A percentile compares a stretch with the other conserved stretches of the same genome.
phyloP scores from a whole-genome alignment of 2,329 filamentous ascomycete species.

The Fusarium gaditjirri region DNA sequence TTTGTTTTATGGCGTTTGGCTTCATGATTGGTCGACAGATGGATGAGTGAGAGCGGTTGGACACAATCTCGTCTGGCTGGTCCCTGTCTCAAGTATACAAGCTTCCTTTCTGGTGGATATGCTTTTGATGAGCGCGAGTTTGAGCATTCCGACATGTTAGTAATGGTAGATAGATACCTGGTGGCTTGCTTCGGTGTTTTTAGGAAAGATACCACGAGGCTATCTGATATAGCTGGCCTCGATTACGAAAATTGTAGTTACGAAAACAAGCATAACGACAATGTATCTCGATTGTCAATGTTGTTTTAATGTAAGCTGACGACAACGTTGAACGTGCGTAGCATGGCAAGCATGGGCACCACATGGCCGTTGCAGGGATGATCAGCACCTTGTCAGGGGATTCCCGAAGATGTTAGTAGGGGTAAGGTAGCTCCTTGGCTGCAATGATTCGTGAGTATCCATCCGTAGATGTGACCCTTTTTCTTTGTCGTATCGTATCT shows the following conservation, averaged over 20 bases:
- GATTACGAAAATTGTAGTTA: conserved; percentile 7
- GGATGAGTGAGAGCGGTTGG: conserved; percentile 9
- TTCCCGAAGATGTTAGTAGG: background rate
- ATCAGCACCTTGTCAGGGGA: conserved; percentile 21
- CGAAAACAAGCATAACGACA: background rate
- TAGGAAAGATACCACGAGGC: conserved; percentile 33
- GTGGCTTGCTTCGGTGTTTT: conserved; percentile 30
- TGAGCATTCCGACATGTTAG: conserved; percentile 10
- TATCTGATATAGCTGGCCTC: conserved; percentile 3
- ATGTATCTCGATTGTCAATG: background rate
- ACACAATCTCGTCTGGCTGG: conserved; percentile 23
- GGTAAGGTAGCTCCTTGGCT: conserved; percentile 8
- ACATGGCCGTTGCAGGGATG: conserved; percentile 34
- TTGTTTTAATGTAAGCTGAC: conserved; percentile 10
- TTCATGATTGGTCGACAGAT: conserved; percentile 8
- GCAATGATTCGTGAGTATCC: background rate
- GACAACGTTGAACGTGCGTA: background rate
- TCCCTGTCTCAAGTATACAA: conserved; percentile 15
- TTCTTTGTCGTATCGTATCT: background rate
- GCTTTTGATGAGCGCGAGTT: conserved; percentile 16
- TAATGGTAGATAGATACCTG: conserved; percentile 38
- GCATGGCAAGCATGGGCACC: conserved; percentile 35
- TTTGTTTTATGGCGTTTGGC: conserved; percentile 38
- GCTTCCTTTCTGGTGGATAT: conserved; percentile 22
- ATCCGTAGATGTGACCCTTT: background rate